Percentiles rank a stretch among this genome's conserved stretches.
phyloP scores from a whole-genome alignment of 768 basidiomycete species.

The Lanmaoa pseudosensibilis region DNA sequence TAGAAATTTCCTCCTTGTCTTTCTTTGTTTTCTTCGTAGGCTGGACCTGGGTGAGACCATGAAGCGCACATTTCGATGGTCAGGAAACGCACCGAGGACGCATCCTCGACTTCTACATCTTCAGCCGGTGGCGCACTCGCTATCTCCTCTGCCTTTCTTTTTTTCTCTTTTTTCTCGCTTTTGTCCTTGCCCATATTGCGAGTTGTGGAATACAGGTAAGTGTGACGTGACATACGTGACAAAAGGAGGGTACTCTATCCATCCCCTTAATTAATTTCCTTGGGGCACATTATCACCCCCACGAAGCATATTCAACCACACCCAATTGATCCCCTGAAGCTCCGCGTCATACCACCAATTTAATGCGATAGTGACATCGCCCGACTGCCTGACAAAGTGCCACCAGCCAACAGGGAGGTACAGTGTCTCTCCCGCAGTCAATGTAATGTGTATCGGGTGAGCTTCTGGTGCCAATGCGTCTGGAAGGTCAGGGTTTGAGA shows the following conservation, averaged over 20 bases:
- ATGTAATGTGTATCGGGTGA: constrained; percentile 63
- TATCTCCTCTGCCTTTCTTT: constrained; percentile 48
- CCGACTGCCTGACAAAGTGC: constrained; percentile 82
- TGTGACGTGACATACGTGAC: constrained; percentile 28
- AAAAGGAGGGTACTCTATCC: not conserved
- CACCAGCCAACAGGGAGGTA: constrained; percentile 96
- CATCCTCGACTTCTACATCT: constrained; percentile 52
- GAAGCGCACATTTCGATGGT: constrained; percentile 31
- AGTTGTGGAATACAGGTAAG: not conserved
- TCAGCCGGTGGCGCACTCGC: constrained; percentile 25
- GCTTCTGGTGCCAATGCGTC: constrained; percentile 50
- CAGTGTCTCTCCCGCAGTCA: constrained; percentile 73
- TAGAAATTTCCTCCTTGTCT: constrained; percentile 58
- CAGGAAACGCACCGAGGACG: constrained; percentile 30
- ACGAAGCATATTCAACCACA: constrained; percentile 62
- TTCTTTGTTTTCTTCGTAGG: constrained; percentile 61
- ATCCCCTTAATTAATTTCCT: constrained; percentile 37
- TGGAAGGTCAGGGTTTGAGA: constrained; percentile 55
- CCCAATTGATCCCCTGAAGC: constrained; percentile 69
- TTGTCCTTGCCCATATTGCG: constrained; percentile 67
- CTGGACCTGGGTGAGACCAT: constrained; percentile 23
- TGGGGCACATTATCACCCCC: constrained; percentile 24
- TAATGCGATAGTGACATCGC: constrained; percentile 61
- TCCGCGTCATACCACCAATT: constrained; percentile 94
- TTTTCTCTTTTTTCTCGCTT: constrained; percentile 74